Base-by-base conservation (phyloP, 2,329 filamentous ascomycete species). In the Scytalidium lignicola region DNA sequence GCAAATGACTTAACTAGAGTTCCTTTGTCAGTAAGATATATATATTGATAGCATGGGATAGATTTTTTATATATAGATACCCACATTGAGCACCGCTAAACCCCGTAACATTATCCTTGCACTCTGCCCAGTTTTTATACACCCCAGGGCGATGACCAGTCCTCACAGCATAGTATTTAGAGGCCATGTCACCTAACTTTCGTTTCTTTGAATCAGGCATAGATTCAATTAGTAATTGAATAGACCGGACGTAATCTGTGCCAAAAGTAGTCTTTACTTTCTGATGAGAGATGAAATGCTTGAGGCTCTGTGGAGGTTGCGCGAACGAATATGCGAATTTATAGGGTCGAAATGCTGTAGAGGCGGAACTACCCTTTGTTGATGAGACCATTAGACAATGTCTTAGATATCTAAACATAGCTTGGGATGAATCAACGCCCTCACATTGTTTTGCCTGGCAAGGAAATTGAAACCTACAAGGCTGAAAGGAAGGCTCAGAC, bases 1-100 rank as follows among this genome's bases (percentile, higher is more conserved):
- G 75, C 70, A 63, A 96, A 96, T 1, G 86, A 89, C 70, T 93
- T 92, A 73, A 87, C 89, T 93, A 52, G 39, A 18, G 23, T 17
- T n/a, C 15, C 6, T 29, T 19, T 47, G n/a, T 19, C 37, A 44
- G 46, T 37, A 28, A 48, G 32, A 26, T 17, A n/a, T 7, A 9
- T 37, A 9, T 8, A 13, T 17, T 5, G 15, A 37, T 5, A 37
- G 15, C 5, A 37, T 37, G 32, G 15, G n/a, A 37, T 28, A 28
- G 26, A n/a, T n/a, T n/a, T 28, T 13, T 13, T 28, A 13, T 7
- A 13, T 28, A 13, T 17, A 22, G 22, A 48, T 41, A 79, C 85
- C 67, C 72, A 90, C 86, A 89, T 29, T 78, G 68, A 50, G 86
- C 85, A 18, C 84, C 84, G 60, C 69, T 73, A 64, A 77, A 84